Evolutionary conservation across 225 moss, liverwort and hornwort genomes (phyloP), one percentile per base, ranked within the genome.

Genomic region (Neckera pumila): DNA sequence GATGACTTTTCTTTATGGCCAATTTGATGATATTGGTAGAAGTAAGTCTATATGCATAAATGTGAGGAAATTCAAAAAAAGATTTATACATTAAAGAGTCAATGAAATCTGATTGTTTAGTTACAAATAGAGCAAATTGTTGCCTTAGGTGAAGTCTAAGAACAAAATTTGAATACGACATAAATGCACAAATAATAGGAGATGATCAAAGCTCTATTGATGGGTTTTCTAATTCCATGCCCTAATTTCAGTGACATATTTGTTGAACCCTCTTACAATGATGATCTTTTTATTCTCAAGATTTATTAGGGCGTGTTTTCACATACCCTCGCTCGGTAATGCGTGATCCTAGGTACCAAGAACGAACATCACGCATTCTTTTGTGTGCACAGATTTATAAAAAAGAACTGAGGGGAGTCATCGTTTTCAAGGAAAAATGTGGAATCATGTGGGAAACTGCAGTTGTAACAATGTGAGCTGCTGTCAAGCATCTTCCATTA

Each of bases 401-500:
- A 19, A 81, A 58, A 42, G 28, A 70, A 8, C n/a, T n/a, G 38
- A 76, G 63, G 47, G 67, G 33, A 75, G 84, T 51, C 26, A 25
- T 64, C 27, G 14, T 72, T 64, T 62, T 34, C 80, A 43, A 56
- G 72, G 71, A 45, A 21, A 22, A 45, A 91, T 91, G 91, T 67
- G 38, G 70, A 87, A 83, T 70, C 57, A 63, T 79, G 43, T 43
- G 74, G 54, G 64, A 58, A 9, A n/a, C 79, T 79, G 81, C 67
- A 61, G 65, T 73, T 76, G 49, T 57, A 23, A 57, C 56, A 58
- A 80, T 66, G 79, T 62, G 70, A 87, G 61, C 31, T 80, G 90
- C 71, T 84, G 81, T 69, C 88, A 86, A 84, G 54, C 78, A 78
- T 78, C 89, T 42, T 86, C 89, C 33, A 82, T 89, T 33, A n/a